phyloP scores from a whole-genome alignment of 2,329 filamentous ascomycete species.

The Cladophialophora bantiana region DNA sequence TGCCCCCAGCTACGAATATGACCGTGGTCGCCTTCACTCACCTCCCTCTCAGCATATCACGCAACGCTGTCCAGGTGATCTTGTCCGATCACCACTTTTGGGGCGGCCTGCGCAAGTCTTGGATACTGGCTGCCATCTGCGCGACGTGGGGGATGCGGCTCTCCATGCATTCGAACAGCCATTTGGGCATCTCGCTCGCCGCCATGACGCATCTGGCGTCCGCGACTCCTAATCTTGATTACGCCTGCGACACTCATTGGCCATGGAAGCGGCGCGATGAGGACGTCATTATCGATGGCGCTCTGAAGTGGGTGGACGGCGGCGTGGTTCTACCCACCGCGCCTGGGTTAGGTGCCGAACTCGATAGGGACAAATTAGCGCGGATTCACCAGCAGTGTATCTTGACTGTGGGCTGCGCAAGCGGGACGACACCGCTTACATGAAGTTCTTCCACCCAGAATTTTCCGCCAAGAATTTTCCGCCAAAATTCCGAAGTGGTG shows the following conservation, averaged over 20 bases:
- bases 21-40: conserved; percentile 53
- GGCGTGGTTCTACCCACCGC: conserved; percentile 47
- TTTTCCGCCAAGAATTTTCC: conserved; percentile 27
- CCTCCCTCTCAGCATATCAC: conserved; percentile 49
- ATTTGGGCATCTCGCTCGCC: conserved; percentile 52
- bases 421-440: conserved; percentile 27
- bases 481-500: conserved; percentile 26
- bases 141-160: conserved; percentile 51
- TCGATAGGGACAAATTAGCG: conserved; percentile 49
- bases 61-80: conserved; percentile 52
- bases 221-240: conserved; percentile 52
- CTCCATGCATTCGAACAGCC: conserved; percentile 56
- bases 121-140: conserved; percentile 47
- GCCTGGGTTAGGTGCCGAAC: conserved; percentile 49
- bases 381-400: conserved; percentile 50
- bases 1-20: conserved; percentile 56
- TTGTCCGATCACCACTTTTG: conserved; percentile 55
- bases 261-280: conserved; percentile 55
- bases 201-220: conserved; percentile 55
- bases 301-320: conserved; percentile 49
- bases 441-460: conserved; percentile 27
- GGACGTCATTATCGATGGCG: conserved; percentile 51
- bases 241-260: conserved; percentile 56
- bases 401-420: conserved; percentile 45
- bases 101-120: conserved; percentile 53